Percentiles rank a stretch among this genome's conserved stretches.
Evolutionary conservation across 1,139 yeast species (phyloP).

Genomic region (Geotrichum reessii): DNA sequence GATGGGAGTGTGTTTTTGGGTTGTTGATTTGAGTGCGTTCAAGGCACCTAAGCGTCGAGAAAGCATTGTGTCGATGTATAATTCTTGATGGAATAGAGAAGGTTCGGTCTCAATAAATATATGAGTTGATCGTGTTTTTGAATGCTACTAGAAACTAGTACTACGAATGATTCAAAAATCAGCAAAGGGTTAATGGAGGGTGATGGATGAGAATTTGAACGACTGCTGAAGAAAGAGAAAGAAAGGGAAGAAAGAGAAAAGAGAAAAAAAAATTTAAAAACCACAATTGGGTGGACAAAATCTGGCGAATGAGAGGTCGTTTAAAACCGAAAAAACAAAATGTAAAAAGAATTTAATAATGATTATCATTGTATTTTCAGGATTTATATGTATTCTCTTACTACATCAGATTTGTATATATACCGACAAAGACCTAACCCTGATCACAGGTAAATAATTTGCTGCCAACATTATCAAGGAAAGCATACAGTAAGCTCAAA

Average conservation of each 20-base stretch:
- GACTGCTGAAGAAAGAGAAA: neutral
- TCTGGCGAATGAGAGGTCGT: slow-evolving; percentile 14
- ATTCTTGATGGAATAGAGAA: neutral
- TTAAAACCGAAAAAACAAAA: slow-evolving; percentile 1
- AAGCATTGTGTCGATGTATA: slow-evolving; percentile 11
- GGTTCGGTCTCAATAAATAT: neutral
- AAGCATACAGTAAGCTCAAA: no score
- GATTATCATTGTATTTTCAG: no score
- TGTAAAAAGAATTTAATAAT: neutral
- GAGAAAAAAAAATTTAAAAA: slow-evolving; percentile 1
- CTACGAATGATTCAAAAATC: neutral
- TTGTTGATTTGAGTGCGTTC: slow-evolving; percentile 9
- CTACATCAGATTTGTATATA: no score
- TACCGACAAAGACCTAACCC: no score
- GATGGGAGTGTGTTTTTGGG: slow-evolving; percentile 3
- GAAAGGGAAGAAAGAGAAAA: slow-evolving; percentile 1
- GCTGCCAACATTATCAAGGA: no score
- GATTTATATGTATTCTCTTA: no score
- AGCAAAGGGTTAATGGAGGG: neutral
- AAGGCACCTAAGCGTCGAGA: slow-evolving; percentile 16
- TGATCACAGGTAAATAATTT: no score
- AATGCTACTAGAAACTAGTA: neutral
- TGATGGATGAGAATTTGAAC: neutral
- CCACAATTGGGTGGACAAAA: slow-evolving; percentile 8
- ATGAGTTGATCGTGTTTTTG: neutral